Percentiles rank a stretch among this genome's conserved stretches.
phyloP scores from a whole-genome alignment of 2,329 filamentous ascomycete genomes.

The Colletotrichum simmondsii region DNA sequence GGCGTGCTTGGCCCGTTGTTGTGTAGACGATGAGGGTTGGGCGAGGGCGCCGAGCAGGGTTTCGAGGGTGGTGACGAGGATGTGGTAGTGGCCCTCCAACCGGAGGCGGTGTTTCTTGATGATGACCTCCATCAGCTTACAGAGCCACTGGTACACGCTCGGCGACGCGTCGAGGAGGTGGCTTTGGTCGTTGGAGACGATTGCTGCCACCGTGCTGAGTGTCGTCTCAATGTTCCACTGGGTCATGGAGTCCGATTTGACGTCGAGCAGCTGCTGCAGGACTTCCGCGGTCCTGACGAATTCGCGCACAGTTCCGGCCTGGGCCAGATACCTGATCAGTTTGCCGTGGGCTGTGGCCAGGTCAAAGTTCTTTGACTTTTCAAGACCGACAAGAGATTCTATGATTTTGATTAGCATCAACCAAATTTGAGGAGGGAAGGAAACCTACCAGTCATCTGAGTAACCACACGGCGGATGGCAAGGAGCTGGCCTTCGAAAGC shows the following conservation, averaged over 20 bases:
- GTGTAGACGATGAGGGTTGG: conserved; percentile 42
- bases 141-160: conserved; percentile 58
- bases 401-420: neutral
- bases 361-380: conserved; percentile 44
- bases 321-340: conserved; percentile 47
- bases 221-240: conserved; percentile 70
- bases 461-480: conserved; percentile 55
- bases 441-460: conserved; percentile 50
- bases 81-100: conserved; percentile 70
- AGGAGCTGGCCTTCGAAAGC: conserved; percentile 50
- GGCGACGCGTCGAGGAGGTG: conserved; percentile 42
- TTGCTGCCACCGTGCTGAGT: conserved; percentile 55
- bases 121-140: conserved; percentile 64
- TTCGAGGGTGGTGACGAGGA: conserved; percentile 65
- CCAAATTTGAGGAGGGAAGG: neutral
- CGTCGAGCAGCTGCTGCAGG: conserved; percentile 59
- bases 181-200: conserved; percentile 39
- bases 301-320: conserved; percentile 42
- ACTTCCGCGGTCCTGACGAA: conserved; percentile 53
- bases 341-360: conserved; percentile 55
- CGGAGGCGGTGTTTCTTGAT: conserved; percentile 70
- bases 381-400: conserved; percentile 23
- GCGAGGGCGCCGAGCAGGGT: conserved; percentile 66
- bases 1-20: conserved; percentile 53
- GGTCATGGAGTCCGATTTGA: conserved; percentile 59